Base-by-base conservation (phyloP, 2,329 filamentous ascomycete species). In the Ploettnerulaceae sp. region DNA sequence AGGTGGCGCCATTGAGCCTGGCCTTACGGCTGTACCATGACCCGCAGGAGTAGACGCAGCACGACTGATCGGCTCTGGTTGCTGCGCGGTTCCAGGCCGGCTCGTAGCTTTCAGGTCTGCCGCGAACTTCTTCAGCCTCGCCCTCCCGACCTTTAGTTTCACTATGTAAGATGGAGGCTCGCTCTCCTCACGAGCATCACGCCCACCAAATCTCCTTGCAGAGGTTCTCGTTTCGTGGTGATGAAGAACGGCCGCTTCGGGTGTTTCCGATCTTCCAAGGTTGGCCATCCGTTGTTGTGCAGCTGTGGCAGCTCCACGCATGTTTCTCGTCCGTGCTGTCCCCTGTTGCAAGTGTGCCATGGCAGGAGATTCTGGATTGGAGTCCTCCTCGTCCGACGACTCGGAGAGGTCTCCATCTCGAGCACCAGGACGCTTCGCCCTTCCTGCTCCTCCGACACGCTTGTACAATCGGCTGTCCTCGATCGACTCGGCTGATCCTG, bases 381-480 rank as follows among this genome's bases (percentile, higher is more conserved):
- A 95, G 48, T 94, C 88, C 47, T 96, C 91, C 62, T 88, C 95
- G 21, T 95, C 89, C 38, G 91, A 88, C 1, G 93, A 91, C 45
- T 96, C 91, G 0, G 89, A 94, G 5, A 82, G 61, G 54, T 82
- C 79, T 22, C 69, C 69, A 53, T 84, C 78, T 36, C 77, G 74
- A 29, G 69, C 69, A 26, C 56, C 54, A 38, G 71, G 65, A 45
- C 82, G 75, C 61, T 82, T 79, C 15, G 31, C 12, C 39, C 76
- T 74, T 45, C 66, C 71, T 22, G 77, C 61, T 36, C 75, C 82
- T 24, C 79, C 77, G 15, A 83, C 76, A 42, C 85, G 80, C 69
- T 95, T 95, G 71, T 86, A 95, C 5, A 97, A 74, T 34, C 89
- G 81, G 60, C 87, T 95, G 34, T 93, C 87, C 52, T 96, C 90